These are phyloP conservation scores for Cystobasidiaceae sp. DNA, from an alignment of 1,284 basidiomycete species.

Conservation along the genomic window DNA sequence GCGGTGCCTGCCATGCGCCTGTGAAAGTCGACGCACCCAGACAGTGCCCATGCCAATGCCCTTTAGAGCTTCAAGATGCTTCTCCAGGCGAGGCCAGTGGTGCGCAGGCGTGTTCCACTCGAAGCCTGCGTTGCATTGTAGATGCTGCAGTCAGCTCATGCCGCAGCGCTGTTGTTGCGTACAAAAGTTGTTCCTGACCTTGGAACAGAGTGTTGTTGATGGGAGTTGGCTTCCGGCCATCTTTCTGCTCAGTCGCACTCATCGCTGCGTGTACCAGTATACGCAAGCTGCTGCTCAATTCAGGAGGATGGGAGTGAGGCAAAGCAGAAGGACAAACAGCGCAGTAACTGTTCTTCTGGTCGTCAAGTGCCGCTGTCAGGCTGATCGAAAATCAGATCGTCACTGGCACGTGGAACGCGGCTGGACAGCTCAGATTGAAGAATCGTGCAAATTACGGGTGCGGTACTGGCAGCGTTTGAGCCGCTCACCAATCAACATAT, in stretches of 20 bases:
- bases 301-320: not conserved
- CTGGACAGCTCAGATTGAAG: too few relatives aligned
- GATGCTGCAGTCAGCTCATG: not conserved
- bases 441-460: too few relatives aligned
- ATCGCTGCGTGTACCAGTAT: not conserved
- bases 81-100: slow-evolving; percentile 29
- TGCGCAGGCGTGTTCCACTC: slow-evolving; percentile 22
- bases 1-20: not conserved
- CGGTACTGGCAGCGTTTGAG: too few relatives aligned
- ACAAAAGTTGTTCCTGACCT: not conserved
- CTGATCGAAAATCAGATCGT: too few relatives aligned
- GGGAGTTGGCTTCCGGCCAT: slow-evolving; percentile 20
- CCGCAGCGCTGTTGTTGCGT: not conserved
- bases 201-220: slow-evolving; percentile 27
- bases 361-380: too few relatives aligned
- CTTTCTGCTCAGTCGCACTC: slow-evolving; percentile 1
- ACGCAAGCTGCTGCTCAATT: not conserved
- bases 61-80: slow-evolving; percentile 5
- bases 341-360: too few relatives aligned
- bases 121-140: slow-evolving; percentile 5
- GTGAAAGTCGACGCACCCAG: slow-evolving; percentile 5
- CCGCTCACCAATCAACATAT: too few relatives aligned
- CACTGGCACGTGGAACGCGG: too few relatives aligned
- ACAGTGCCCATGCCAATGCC: slow-evolving; percentile 19
- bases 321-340: too few relatives aligned